A percentile compares a stretch with the other conserved stretches of the same genome.
phyloP scores from a whole-genome alignment of 2,329 filamentous ascomycete species.

The Cercospora nicotianae region DNA sequence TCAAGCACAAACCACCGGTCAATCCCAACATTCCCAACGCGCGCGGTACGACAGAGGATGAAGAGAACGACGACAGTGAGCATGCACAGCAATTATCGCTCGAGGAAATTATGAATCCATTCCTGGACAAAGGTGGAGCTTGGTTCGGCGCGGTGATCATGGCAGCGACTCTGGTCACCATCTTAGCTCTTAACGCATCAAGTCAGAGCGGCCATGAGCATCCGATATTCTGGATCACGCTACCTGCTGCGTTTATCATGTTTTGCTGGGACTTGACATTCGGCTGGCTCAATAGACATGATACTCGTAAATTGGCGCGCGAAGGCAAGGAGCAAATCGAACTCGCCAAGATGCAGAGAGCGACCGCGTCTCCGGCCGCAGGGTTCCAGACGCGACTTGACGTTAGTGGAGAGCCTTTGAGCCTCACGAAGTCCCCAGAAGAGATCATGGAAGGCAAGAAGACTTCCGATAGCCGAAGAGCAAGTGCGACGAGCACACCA shows the following conservation, averaged over 20 bases:
- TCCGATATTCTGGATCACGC: conserved; percentile 67
- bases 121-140: conserved; percentile 66
- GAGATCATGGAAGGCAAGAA: not conserved
- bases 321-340: conserved; percentile 53
- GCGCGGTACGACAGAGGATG: conserved; percentile 55
- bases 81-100: conserved; percentile 60
- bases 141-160: conserved; percentile 65
- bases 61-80: conserved; percentile 46
- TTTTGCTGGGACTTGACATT: conserved; percentile 65
- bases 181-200: conserved; percentile 66
- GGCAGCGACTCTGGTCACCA: conserved; percentile 64
- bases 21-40: conserved; percentile 72
- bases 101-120: conserved; percentile 75
- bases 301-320: conserved; percentile 63
- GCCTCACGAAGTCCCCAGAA: conserved; percentile 13
- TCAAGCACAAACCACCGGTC: conserved; percentile 57
- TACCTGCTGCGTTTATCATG: conserved; percentile 68
- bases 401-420: not conserved
- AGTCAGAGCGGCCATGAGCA: conserved; percentile 52
- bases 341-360: conserved; percentile 45
- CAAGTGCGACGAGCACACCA: conserved; percentile 2
- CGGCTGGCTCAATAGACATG: conserved; percentile 63
- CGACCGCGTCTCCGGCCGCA: conserved; percentile 13
- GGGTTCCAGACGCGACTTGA: conserved; percentile 5
- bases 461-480: not conserved